Conservation (phyloP, 2,329 filamentous ascomycete species). For the Coniella vitis region DNA sequence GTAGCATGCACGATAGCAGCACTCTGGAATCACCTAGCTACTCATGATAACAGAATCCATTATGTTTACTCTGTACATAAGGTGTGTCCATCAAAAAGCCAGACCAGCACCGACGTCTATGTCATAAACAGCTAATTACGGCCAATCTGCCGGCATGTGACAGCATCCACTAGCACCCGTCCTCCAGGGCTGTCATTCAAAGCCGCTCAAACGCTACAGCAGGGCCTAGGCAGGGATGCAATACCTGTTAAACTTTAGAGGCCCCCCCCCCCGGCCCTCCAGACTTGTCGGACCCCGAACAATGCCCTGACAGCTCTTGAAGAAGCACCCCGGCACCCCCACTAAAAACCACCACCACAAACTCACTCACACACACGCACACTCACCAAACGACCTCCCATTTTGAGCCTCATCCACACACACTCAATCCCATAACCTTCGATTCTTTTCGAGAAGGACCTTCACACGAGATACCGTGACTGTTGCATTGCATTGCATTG, state of each 20-base stretch:
- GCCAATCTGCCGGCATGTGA: not conserved
- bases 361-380: not conserved
- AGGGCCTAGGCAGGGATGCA: no score
- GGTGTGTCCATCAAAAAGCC: no score
- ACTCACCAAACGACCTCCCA: not conserved
- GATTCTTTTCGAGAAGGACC: not conserved
- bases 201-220: no score
- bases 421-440: not conserved
- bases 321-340: not conserved
- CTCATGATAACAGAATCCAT: no score
- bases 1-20: no score
- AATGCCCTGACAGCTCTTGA: not conserved
- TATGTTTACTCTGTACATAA: no score
- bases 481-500: not conserved
- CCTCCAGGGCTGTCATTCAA: no score
- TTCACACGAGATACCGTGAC: not conserved
- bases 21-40: no score
- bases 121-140: no score
- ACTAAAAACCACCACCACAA: not conserved
- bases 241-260: no score
- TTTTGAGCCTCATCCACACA: not conserved
- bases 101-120: no score
- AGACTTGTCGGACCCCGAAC: not conserved
- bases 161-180: not conserved
- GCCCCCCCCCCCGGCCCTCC: not conserved